Evolutionary conservation across 352 stramenopile species (phyloP).

Genomic region (Pythium aristosporum): DNA sequence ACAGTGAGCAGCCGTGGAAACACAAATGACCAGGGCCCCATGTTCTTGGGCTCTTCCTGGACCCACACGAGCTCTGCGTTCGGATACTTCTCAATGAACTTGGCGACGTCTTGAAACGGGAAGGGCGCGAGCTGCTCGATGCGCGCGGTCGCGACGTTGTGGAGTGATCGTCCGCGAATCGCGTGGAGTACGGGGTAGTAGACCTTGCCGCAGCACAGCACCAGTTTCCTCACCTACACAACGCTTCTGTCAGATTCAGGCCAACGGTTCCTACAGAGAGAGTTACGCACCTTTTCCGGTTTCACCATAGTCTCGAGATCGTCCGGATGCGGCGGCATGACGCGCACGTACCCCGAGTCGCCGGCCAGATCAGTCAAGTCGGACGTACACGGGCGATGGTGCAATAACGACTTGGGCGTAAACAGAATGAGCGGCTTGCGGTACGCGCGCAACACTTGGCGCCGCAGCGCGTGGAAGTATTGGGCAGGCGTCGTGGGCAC

Average conservation of each 20-base stretch:
- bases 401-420: conserved; percentile 80
- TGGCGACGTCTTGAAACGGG: conserved; percentile 95
- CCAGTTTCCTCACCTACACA: conserved; percentile 61
- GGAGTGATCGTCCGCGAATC: conserved; percentile 53
- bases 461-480: conserved; percentile 95
- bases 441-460: conserved; percentile 70
- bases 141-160: conserved; percentile 65
- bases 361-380: conserved; percentile 62
- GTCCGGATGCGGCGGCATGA: conserved; percentile 73
- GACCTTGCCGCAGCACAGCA: conserved; percentile 85
- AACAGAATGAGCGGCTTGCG: conserved; percentile 84
- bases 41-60: conserved; percentile 99
- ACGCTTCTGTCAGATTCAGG: not conserved
- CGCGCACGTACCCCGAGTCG: conserved; percentile 59
- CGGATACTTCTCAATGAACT: conserved; percentile 87
- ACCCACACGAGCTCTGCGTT: conserved; percentile 97
- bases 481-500: conserved; percentile 90
- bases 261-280: too few relatives aligned
- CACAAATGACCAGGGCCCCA: conserved; percentile 95
- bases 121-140: conserved; percentile 94
- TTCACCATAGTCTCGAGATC: conserved; percentile 65
- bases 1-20: conserved; percentile 92
- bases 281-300: conserved; percentile 34
- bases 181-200: conserved; percentile 76
- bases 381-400: conserved; percentile 80